Percentiles rank a stretch among this genome's conserved stretches.
Conservation (phyloP, 2,329 filamentous ascomycete species). For the Pseudogymnoascus sp. region DNA sequence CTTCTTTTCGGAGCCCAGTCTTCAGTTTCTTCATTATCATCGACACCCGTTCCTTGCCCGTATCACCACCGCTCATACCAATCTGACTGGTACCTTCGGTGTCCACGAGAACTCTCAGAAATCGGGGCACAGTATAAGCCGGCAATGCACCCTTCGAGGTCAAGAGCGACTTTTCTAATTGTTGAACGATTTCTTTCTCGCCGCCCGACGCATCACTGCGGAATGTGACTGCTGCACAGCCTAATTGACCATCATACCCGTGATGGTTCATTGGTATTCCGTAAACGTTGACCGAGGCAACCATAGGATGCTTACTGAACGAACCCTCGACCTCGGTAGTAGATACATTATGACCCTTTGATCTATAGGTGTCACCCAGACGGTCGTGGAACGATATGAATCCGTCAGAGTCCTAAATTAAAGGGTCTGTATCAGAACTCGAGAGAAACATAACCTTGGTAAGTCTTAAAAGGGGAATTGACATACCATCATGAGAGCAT, state of each 20-base stretch:
- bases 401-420: background rate
- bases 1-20: background rate
- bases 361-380: background rate
- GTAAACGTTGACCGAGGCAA: background rate
- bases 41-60: background rate
- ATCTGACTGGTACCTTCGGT: background rate
- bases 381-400: background rate
- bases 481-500: conserved; percentile 2
- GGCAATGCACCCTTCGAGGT: background rate
- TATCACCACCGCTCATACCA: background rate
- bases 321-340: background rate
- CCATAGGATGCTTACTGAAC: background rate
- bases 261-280: background rate
- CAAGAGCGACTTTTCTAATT: background rate
- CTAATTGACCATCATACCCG: background rate
- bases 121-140: background rate
- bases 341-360: background rate
- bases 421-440: background rate
- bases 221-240: background rate
- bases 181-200: background rate
- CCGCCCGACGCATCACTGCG: background rate
- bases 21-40: background rate
- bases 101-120: background rate
- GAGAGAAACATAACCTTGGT: background rate
- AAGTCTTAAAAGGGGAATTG: background rate